A percentile compares a stretch with the other conserved stretches of the same genome.
Evolutionary conservation across 768 basidiomycete genomes (phyloP).

Genomic region (Collybiopsis luxurians): DNA sequence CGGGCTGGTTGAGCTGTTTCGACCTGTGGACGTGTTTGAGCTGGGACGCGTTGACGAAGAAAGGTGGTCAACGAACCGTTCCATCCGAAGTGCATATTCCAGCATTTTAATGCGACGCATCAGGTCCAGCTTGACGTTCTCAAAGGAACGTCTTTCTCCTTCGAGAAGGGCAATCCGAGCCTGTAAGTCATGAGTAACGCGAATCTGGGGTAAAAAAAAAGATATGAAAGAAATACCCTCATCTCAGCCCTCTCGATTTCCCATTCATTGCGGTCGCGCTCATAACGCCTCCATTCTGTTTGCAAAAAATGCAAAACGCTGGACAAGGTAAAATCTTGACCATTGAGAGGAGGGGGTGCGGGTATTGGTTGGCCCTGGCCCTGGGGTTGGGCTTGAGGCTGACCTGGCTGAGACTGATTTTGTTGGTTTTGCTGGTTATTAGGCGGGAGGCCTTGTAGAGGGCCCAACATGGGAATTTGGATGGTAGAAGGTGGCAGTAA

Average conservation of each 20-base stretch:
- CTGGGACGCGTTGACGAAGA: constrained; percentile 10
- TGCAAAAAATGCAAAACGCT: constrained; percentile 96
- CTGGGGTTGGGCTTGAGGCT: constrained; percentile 53
- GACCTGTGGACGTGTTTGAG: constrained; percentile 54
- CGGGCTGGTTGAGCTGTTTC: constrained; percentile 70
- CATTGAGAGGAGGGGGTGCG: constrained; percentile 78
- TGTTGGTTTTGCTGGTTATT: constrained; percentile 56
- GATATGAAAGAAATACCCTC: constrained; percentile 63
- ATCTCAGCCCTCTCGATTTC: constrained; percentile 99
- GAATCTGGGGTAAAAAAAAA: constrained; percentile 11
- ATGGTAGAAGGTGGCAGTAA: constrained; percentile 25
- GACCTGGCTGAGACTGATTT: constrained; percentile 41
- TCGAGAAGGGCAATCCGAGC: constrained; percentile 96
- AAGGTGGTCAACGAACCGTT: constrained; percentile 65
- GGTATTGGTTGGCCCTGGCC: constrained; percentile 55
- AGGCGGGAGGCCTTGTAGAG: constrained; percentile 61
- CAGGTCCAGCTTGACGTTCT: constrained; percentile 94
- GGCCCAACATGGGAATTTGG: constrained; percentile 69
- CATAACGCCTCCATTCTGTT: constrained; percentile 96
- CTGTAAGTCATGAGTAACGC: constrained; percentile 42
- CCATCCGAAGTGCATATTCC: constrained; percentile 94
- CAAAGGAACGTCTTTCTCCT: constrained; percentile 94
- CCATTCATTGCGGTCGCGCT: constrained; percentile 99
- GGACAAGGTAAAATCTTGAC: constrained; percentile 91
- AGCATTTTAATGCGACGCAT: constrained; percentile 99